Percentiles rank a stretch among this genome's conserved stretches.
These are phyloP conservation scores for Nigrospora oryzae DNA, from an alignment of 2,329 filamentous ascomycete species.

Conservation along the genomic window DNA sequence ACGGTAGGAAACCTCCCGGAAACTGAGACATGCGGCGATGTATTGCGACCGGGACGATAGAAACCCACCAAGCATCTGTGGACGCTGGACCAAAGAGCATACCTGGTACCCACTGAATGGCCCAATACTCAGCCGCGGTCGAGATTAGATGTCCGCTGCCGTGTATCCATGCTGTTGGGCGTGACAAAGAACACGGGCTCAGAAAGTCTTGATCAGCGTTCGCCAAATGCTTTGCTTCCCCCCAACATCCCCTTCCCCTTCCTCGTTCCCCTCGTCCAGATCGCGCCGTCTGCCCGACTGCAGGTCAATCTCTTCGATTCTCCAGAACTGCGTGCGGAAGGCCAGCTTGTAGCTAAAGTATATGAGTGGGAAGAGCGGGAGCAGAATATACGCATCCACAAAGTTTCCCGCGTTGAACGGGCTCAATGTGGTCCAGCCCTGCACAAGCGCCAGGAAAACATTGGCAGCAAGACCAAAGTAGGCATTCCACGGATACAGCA, in stretches of 20 bases:
- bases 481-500: conserved; percentile 48
- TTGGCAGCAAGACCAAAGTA: conserved; percentile 52
- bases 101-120: too few relatives aligned
- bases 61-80: too few relatives aligned
- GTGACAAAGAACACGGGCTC: conserved; percentile 1
- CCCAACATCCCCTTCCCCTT: conserved; percentile 15
- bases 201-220: conserved; percentile 32
- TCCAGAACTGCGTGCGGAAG: conserved; percentile 43
- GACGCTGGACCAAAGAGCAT: too few relatives aligned
- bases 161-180: neutral
- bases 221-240: conserved; percentile 30
- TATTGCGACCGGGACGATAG: too few relatives aligned
- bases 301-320: conserved; percentile 44
- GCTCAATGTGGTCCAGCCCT: conserved; percentile 52
- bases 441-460: conserved; percentile 49
- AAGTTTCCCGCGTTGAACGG: conserved; percentile 52
- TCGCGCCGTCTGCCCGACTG: conserved; percentile 46
- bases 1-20: too few relatives aligned
- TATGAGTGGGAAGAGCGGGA: conserved; percentile 51
- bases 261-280: conserved; percentile 35
- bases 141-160: too few relatives aligned
- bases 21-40: too few relatives aligned
- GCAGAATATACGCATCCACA: conserved; percentile 54
- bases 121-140: too few relatives aligned
- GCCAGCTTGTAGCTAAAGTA: conserved; percentile 45